Percentiles rank a stretch among this genome's conserved stretches.
These are phyloP conservation scores for Termitomyces titanicus DNA, from an alignment of 768 basidiomycete species.

Conservation along the genomic window DNA sequence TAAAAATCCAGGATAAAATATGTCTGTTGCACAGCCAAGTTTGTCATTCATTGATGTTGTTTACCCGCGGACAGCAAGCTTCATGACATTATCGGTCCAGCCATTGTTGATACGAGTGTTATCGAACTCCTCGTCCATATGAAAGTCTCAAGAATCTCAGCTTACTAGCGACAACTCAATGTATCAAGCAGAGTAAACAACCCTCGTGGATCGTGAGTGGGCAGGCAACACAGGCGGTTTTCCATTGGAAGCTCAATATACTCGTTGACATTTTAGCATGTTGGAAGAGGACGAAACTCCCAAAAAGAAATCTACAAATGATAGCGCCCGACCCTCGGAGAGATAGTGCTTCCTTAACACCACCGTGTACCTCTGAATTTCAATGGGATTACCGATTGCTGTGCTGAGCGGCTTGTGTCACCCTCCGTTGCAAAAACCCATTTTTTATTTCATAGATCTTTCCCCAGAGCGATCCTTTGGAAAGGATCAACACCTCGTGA, in stretches of 20 bases:
- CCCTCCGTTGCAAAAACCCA: not conserved
- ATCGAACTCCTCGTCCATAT: too few species aligned
- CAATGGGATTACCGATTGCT: too few species aligned
- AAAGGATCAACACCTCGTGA: not conserved
- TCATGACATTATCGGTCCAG: not conserved
- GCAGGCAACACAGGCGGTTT: not conserved
- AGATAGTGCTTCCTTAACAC: not conserved
- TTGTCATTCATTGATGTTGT: not conserved
- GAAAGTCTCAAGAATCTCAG: not conserved
- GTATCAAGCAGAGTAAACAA: too few species aligned
- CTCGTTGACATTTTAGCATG: too few species aligned
- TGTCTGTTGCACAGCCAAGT: not conserved
- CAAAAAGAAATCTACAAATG: not conserved
- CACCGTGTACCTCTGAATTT: not conserved
- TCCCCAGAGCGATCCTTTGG: not conserved
- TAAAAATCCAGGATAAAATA: too few species aligned
- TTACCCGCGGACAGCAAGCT: not conserved
- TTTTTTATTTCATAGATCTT: not conserved
- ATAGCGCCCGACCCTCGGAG: not conserved
- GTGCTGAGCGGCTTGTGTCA: not conserved
- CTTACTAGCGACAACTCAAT: not conserved
- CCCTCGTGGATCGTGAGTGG: too few species aligned
- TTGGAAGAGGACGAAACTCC: not conserved
- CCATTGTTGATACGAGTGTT: not conserved
- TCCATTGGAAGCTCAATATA: too few species aligned